Conservation (phyloP, 495 filamentous ascomycete species). For the Lindgomyces ingoldianus region DNA sequence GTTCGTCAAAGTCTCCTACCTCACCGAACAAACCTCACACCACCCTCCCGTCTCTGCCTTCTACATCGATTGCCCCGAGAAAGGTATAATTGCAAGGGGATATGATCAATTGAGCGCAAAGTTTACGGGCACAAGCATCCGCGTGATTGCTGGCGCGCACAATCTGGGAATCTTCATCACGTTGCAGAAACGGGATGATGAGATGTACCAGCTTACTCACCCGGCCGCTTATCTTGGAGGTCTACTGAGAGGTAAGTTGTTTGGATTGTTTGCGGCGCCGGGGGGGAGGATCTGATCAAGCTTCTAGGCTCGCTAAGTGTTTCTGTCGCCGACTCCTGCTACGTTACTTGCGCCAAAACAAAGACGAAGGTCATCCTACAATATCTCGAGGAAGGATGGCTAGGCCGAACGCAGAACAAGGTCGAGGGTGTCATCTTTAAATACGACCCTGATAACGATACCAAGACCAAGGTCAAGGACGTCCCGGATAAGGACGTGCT, state of each 20-base stretch:
- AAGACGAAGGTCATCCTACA: slow-evolving; percentile 86
- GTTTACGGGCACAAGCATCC: slow-evolving; percentile 93
- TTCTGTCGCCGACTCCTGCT: slow-evolving; percentile 84
- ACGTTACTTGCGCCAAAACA: slow-evolving; percentile 81
- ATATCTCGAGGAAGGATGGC: slow-evolving; percentile 93
- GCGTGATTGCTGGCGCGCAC: slow-evolving; percentile 86
- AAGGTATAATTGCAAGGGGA: slow-evolving; percentile 82
- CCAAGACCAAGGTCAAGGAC: slow-evolving; percentile 74
- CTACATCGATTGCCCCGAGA: slow-evolving; percentile 88
- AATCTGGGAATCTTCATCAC: slow-evolving; percentile 96
- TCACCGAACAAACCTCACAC: slow-evolving; percentile 98
- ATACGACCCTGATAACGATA: slow-evolving; percentile 80
- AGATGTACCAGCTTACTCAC: slow-evolving; percentile 93
- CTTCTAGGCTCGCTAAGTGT: slow-evolving; percentile 63
- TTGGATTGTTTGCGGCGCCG: background rate
- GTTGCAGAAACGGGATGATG: slow-evolving; percentile 73
- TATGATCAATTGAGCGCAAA: slow-evolving; percentile 97
- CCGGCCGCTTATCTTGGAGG: slow-evolving; percentile 91
- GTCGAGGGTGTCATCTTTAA: slow-evolving; percentile 89
- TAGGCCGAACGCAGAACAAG: slow-evolving; percentile 85
- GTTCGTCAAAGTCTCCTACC: slow-evolving; percentile 74
- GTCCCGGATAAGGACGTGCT: slow-evolving; percentile 81
- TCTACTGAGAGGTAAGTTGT: slow-evolving; percentile 65
- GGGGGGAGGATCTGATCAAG: background rate
- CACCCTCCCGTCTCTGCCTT: slow-evolving; percentile 97